phyloP scores from a whole-genome alignment of 352 stramenopile species.

The Phytophthora macrochlamydospora region DNA sequence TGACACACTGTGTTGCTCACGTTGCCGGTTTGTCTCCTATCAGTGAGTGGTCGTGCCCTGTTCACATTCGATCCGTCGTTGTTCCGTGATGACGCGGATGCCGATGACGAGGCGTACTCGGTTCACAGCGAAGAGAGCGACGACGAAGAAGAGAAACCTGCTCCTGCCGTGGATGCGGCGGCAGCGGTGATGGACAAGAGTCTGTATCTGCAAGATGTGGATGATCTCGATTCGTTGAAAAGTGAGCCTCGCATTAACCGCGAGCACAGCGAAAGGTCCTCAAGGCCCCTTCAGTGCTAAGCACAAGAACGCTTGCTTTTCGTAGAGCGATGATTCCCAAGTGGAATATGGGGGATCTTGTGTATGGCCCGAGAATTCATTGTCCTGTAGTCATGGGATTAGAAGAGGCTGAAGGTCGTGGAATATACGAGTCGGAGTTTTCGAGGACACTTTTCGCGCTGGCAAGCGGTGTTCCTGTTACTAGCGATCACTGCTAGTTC shows the following conservation, averaged over 20 bases:
- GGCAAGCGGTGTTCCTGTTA: neutral
- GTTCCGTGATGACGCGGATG: slow-evolving; percentile 91
- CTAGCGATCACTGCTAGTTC: neutral
- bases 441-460: slow-evolving; percentile 8
- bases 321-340: neutral
- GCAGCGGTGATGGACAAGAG: slow-evolving; percentile 85
- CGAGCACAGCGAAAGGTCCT: slow-evolving; percentile 11
- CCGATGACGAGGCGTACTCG: slow-evolving; percentile 86
- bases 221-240: slow-evolving; percentile 82
- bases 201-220: slow-evolving; percentile 80
- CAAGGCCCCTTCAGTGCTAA: slow-evolving; percentile 6
- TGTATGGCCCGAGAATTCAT: slow-evolving; percentile 13
- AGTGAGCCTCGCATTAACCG: slow-evolving; percentile 43
- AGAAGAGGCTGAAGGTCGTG: slow-evolving; percentile 25
- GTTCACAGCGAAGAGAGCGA: slow-evolving; percentile 61
- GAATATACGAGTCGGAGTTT: slow-evolving; percentile 36
- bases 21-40: slow-evolving; percentile 15
- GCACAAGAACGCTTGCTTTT: slow-evolving; percentile 20
- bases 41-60: slow-evolving; percentile 91
- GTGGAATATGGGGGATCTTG: neutral
- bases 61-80: slow-evolving; percentile 91
- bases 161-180: slow-evolving; percentile 48
- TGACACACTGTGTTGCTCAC: no score
- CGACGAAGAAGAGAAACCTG: slow-evolving; percentile 52
- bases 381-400: slow-evolving; percentile 26